Percentiles rank a stretch among this genome's conserved stretches.
phyloP scores from a whole-genome alignment of 306 rosid genomes.

The Cicer yamashitae region DNA sequence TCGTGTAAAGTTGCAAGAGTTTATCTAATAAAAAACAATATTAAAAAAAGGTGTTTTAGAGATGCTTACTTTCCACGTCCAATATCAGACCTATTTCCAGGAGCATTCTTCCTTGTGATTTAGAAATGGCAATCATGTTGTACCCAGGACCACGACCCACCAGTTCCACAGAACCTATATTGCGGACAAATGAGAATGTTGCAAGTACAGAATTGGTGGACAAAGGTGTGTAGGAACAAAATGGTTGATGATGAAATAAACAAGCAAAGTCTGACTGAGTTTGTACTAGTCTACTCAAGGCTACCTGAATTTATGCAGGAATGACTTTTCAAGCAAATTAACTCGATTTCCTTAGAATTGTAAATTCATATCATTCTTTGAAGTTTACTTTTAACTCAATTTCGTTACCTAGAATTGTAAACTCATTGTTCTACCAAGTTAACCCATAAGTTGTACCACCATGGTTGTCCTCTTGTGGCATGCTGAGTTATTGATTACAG shows the following conservation, averaged over 20 bases:
- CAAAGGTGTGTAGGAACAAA: not conserved
- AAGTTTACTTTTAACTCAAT: not conserved
- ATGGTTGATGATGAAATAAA: constrained; percentile 14
- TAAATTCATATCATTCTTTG: not conserved
- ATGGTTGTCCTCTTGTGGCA: constrained; percentile 23
- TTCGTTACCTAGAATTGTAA: constrained; percentile 2
- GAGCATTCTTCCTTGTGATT: constrained; percentile 6
- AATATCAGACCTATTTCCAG: constrained; percentile 19
- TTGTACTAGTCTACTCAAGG: constrained; percentile 10
- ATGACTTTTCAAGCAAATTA: not conserved
- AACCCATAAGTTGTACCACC: not conserved
- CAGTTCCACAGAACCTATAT: not conserved
- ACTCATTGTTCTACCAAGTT: constrained; percentile 4
- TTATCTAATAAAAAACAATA: not conserved
- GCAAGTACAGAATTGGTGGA: not conserved
- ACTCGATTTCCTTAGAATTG: constrained; percentile 10
- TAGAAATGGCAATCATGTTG: not conserved
- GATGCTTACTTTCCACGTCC: not conserved
- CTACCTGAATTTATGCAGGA: not conserved
- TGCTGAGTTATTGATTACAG: constrained; percentile 21
- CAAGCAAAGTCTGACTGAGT: not conserved
- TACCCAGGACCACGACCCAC: constrained; percentile 1
- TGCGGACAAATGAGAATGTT: not conserved
- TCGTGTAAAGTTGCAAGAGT: not conserved
- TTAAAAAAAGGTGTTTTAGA: constrained; percentile 4